Base-by-base conservation (phyloP, 1,139 yeast species). In the Yamadazyma sp. region DNA sequence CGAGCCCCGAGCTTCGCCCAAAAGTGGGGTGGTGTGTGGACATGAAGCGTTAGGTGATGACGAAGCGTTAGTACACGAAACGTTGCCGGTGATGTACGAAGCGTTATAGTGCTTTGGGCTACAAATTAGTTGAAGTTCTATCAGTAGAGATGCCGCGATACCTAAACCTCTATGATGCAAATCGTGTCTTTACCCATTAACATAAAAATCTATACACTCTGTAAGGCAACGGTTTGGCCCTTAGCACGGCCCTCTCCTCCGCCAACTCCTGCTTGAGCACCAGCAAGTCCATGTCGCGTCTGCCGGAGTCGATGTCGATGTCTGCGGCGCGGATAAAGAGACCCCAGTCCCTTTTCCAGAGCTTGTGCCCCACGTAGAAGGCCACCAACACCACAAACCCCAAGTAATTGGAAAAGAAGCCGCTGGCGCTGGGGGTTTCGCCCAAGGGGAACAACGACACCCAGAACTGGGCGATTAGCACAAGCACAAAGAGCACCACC, bases 401-500 rank as follows among this genome's bases (percentile, higher is more conserved):
- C 39, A 69, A 58, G 50, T 67, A 69, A 12, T 60, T 51, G 35
- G 54, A 46, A 53, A 69, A 69, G 54, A 70, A 70, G 16, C 45
- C 60, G 27, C 51, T 38, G 3, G 74, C 75, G 42, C 51, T 58
- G 11, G 76, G 69, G 7, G 43, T 37, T 7, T 53, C 65, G 3
- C 69, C 71, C 27, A 66, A 48, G 9, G 75, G 76, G 58, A 62
- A 69, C 31, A 70, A 53, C 4, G 75, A 64, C 20, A 57, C 52
- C 66, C 63, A 62, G 57, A 80, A 79, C 53, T 79, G 80, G 8
- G 81, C 82, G 35, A 73, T 62, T 29, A 79, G 62, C 39, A 83
- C 80, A 43, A 81, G 56, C 16, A 70, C 37, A 48, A 73, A 68
- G 48, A 79, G 59, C 16, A 67, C 46, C 1, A 72, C 61, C 15